These are phyloP conservation scores for Hanseniaspora lindneri DNA, from an alignment of 805 yeast genomes.

Conservation along the genomic window DNA sequence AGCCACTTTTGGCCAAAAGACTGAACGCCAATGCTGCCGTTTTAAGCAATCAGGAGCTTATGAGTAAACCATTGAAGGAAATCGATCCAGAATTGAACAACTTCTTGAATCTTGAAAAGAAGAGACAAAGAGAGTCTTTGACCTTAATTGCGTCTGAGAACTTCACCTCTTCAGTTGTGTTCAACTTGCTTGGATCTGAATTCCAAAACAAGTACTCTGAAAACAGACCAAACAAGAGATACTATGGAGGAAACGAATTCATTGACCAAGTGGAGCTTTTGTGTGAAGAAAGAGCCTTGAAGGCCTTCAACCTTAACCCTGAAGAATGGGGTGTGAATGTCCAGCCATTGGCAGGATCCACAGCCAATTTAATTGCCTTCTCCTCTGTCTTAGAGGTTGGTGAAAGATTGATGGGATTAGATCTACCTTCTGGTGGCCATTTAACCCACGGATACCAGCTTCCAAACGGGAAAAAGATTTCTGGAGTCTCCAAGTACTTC, in stretches of 20 bases:
- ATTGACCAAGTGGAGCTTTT: slow-evolving; percentile 82
- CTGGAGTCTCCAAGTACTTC: slow-evolving; percentile 84
- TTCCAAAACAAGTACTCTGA: slow-evolving; percentile 97
- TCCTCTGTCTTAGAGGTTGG: slow-evolving; percentile 79
- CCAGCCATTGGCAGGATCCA: slow-evolving; percentile 90
- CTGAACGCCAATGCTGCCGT: slow-evolving; percentile 9
- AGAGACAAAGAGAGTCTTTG: slow-evolving; percentile 82
- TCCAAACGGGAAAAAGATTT: slow-evolving; percentile 67
- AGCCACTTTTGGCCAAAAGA: slow-evolving; percentile 6
- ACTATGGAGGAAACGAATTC: slow-evolving; percentile 94
- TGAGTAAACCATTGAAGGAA: slow-evolving; percentile 52
- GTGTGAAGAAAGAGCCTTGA: slow-evolving; percentile 84
- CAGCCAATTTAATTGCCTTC: slow-evolving; percentile 89
- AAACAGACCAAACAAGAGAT: slow-evolving; percentile 96
- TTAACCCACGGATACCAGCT: slow-evolving; percentile 96
- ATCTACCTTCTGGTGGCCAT: slow-evolving; percentile 97
- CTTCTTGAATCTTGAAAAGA: slow-evolving; percentile 63
- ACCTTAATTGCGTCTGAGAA: slow-evolving; percentile 92
- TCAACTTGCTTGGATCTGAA: slow-evolving; percentile 88
- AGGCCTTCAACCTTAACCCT: slow-evolving; percentile 65
- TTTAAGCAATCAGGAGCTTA: slow-evolving; percentile 28
- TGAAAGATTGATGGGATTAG: slow-evolving; percentile 93
- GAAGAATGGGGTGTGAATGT: slow-evolving; percentile 95
- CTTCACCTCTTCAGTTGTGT: slow-evolving; percentile 88
- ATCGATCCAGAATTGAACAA: slow-evolving; percentile 77